These are phyloP conservation scores for Aureobasidium subglaciale DNA, from an alignment of 2,329 filamentous ascomycete species.

Conservation along the genomic window DNA sequence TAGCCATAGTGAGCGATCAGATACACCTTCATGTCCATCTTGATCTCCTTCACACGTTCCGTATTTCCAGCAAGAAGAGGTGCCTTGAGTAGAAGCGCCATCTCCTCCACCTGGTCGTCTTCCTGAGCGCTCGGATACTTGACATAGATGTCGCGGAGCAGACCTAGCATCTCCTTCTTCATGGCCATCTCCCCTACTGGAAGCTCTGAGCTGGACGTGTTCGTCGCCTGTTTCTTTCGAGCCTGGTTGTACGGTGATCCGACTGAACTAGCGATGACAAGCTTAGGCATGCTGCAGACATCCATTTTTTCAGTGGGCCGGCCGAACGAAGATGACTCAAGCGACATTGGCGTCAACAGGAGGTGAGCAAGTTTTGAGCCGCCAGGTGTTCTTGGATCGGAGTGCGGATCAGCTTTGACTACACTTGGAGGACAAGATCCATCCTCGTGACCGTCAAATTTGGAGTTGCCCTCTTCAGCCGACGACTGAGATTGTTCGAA, in stretches of 20 bases:
- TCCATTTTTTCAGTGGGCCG: not conserved
- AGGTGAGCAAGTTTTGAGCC: not conserved
- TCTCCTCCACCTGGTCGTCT: not conserved
- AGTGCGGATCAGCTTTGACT: not conserved
- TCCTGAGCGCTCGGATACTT: constrained; percentile 1
- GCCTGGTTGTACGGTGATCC: not conserved
- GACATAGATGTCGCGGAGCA: not conserved
- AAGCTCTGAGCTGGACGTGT: no score
- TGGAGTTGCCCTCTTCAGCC: no score
- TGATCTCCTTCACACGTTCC: constrained; percentile 1
- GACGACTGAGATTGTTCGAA: not conserved
- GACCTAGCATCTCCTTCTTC: not conserved
- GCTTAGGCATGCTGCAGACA: no score
- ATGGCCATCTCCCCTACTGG: not conserved
- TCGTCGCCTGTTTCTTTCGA: not conserved
- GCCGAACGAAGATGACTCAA: no score
- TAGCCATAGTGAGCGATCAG: not conserved
- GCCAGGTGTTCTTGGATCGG: not conserved
- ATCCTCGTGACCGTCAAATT: not conserved
- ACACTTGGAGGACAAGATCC: not conserved
- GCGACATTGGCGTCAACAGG: no score
- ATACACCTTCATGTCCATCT: constrained; percentile 1
- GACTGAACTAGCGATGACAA: not conserved
- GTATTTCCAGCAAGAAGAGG: not conserved
- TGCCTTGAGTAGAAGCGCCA: not conserved